phyloP scores from a whole-genome alignment of 1,139 yeast genomes.

The Suhomyces maxii region DNA sequence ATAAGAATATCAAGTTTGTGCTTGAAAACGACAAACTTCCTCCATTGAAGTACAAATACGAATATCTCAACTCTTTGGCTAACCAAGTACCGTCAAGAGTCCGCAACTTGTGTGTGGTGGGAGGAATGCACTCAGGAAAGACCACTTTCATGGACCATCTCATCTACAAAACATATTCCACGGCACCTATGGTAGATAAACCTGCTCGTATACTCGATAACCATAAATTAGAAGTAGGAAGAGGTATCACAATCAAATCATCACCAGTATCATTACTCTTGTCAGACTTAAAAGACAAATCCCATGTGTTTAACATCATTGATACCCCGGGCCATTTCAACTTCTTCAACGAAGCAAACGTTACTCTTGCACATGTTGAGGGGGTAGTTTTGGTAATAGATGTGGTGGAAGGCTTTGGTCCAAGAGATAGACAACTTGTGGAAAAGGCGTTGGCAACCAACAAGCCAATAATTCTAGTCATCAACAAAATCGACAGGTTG shows the following conservation, averaged over 20 bases:
- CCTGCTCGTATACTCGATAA: slow-evolving; percentile 69
- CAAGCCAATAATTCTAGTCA: slow-evolving; percentile 55
- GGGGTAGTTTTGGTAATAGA: slow-evolving; percentile 75
- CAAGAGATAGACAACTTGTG: slow-evolving; percentile 50
- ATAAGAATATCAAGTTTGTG: slow-evolving; percentile 50
- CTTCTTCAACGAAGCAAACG: slow-evolving; percentile 71
- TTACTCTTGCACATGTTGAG: slow-evolving; percentile 62
- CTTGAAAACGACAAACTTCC: slow-evolving; percentile 44
- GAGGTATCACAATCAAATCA: slow-evolving; percentile 69
- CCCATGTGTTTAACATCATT: slow-evolving; percentile 60
- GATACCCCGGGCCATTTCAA: slow-evolving; percentile 94
- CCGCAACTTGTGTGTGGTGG: slow-evolving; percentile 80
- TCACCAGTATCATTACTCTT: slow-evolving; percentile 64
- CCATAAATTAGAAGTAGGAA: slow-evolving; percentile 62
- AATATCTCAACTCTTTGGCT: slow-evolving; percentile 56
- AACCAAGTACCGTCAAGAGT: slow-evolving; percentile 58
- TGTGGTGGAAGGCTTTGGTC: slow-evolving; percentile 75
- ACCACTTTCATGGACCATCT: slow-evolving; percentile 75
- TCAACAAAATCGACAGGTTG: slow-evolving; percentile 85
- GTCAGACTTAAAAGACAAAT: slow-evolving; percentile 55
- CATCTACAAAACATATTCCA: slow-evolving; percentile 61
- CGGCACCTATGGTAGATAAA: slow-evolving; percentile 21
- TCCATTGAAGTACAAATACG: slow-evolving; percentile 57
- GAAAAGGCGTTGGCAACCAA: slow-evolving; percentile 49
- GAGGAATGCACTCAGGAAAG: slow-evolving; percentile 85